These are phyloP conservation scores for Teratosphaeriaceae sp. DNA, from an alignment of 2,329 filamentous ascomycete species.

Conservation along the genomic window DNA sequence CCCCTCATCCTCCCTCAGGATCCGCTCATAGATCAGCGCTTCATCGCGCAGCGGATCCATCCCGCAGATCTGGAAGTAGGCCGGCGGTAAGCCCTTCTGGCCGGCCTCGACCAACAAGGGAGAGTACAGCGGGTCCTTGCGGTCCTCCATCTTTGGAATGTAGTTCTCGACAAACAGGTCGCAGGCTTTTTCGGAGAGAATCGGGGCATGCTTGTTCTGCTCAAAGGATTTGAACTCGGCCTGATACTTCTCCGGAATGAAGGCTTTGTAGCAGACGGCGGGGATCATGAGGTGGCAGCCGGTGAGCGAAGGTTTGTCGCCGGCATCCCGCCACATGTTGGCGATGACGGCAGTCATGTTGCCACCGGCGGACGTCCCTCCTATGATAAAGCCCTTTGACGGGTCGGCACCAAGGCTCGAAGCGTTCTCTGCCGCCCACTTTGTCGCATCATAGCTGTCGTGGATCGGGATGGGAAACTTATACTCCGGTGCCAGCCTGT, in stretches of 20 bases:
- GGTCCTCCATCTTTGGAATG: conserved; percentile 18
- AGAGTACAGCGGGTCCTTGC: conserved; percentile 23
- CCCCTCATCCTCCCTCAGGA: conserved; percentile 34
- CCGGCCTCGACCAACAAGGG: conserved; percentile 20
- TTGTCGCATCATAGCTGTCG: conserved; percentile 42
- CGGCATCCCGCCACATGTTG: conserved; percentile 37
- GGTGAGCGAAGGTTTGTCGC: conserved; percentile 37
- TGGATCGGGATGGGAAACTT: conserved; percentile 43
- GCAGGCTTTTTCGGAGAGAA: conserved; percentile 18
- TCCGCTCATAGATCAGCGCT: conserved; percentile 40
- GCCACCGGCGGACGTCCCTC: conserved; percentile 46
- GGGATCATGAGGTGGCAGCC: conserved; percentile 43
- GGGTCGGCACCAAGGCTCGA: conserved; percentile 34
- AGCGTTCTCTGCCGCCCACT: conserved; percentile 35
- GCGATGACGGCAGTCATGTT: conserved; percentile 45
- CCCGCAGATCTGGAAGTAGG: conserved; percentile 44
- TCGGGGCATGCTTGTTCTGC: conserved; percentile 18
- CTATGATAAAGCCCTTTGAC: conserved; percentile 41
- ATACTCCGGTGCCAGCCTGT: conserved; percentile 47
- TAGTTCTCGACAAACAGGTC: conserved; percentile 18
- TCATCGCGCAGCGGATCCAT: conserved; percentile 46
- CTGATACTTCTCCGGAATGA: conserved; percentile 34
- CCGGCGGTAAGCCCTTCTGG: conserved; percentile 37
- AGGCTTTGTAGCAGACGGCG: conserved; percentile 36
- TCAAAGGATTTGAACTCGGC: conserved; percentile 36